Evolutionary conservation across 495 filamentous ascomycete genomes (phyloP), one percentile per base, ranked within the genome.

Genomic region (Terfezia boudieri): DNA sequence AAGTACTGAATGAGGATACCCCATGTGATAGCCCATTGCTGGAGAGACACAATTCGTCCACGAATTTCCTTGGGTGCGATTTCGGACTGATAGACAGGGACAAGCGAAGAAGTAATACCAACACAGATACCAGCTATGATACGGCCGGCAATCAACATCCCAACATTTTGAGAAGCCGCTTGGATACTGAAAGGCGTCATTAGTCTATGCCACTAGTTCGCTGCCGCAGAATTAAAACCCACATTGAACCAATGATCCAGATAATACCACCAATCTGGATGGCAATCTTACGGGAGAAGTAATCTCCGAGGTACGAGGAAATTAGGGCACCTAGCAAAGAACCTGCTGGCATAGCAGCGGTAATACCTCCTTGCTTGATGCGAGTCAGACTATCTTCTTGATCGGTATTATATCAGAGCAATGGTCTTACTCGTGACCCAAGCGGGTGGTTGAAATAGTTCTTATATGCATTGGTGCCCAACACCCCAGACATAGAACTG

Each of bases 21-120:
- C 77, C 83, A 88, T 17, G 81, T 85, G 51, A 86, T 86, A 3
- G 81, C 79, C 74, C 83, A 83, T 64, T 85, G 79, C 64, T 86
- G 81, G 4, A 81, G 67, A 17, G 75, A 76, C 11, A 89, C 82
- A 22, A 90, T 73, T 16, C 84, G 74, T 36, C 84, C 84, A 55
- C 84, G 78, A 59, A 84, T 84, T 56, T 83, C 80, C 57, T 83
- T 82, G 16, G 81, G 84, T 6, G 83, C 75, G 54, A 88, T 75
- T 65, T 90, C 84, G 37, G 83, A 75, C 54, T 84, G 79, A 61
- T 89, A 89, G 22, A 87, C 78, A 6, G 84, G 84, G 36, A 84
- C 81, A 51, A 85, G 70, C 14, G 82, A 75, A 4, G 82, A 85
- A 11, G 76, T 77, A 53, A 86, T 82, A 57, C 84, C 84, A 55